Conservation (phyloP, 2,329 filamentous ascomycete genomes). For the Penicillium sp. region DNA sequence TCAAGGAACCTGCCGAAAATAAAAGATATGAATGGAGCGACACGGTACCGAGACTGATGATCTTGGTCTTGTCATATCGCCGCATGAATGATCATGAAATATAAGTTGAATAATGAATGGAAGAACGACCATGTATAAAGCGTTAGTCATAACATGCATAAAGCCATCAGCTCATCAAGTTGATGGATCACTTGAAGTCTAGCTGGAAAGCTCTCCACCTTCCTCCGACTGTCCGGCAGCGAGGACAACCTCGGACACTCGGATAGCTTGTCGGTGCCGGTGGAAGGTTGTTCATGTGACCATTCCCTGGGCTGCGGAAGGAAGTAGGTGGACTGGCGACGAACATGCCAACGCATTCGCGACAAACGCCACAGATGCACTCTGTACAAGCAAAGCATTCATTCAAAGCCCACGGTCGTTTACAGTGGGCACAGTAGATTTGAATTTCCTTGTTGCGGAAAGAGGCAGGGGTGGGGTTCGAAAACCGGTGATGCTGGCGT, state of each 20-base stretch:
- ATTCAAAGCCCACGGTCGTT: constrained; percentile 71
- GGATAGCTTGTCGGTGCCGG: constrained; percentile 39
- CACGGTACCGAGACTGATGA: constrained; percentile 1
- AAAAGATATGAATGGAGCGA: not conserved
- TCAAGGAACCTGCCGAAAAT: constrained; percentile 15
- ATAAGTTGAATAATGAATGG: constrained; percentile 8
- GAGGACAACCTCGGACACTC: constrained; percentile 44
- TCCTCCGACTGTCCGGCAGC: constrained; percentile 46
- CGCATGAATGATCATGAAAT: constrained; percentile 2
- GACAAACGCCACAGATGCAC: constrained; percentile 91
- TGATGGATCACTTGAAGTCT: constrained; percentile 43
- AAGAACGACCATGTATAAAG: constrained; percentile 20
- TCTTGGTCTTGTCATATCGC: constrained; percentile 7
- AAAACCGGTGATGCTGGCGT: constrained; percentile 43
- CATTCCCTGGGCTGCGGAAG: constrained; percentile 36
- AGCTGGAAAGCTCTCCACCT: constrained; percentile 53
- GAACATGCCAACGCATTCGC: constrained; percentile 69
- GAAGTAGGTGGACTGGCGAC: constrained; percentile 43
- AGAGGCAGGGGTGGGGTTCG: constrained; percentile 56
- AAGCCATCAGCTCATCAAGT: constrained; percentile 15
- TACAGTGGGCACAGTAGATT: constrained; percentile 90
- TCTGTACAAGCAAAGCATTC: constrained; percentile 94
- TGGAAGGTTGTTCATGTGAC: constrained; percentile 16
- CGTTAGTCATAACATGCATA: constrained; percentile 35
- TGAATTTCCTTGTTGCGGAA: constrained; percentile 61